Conservation (phyloP, 139 green algal species). For the Micractinium sp. region DNA sequence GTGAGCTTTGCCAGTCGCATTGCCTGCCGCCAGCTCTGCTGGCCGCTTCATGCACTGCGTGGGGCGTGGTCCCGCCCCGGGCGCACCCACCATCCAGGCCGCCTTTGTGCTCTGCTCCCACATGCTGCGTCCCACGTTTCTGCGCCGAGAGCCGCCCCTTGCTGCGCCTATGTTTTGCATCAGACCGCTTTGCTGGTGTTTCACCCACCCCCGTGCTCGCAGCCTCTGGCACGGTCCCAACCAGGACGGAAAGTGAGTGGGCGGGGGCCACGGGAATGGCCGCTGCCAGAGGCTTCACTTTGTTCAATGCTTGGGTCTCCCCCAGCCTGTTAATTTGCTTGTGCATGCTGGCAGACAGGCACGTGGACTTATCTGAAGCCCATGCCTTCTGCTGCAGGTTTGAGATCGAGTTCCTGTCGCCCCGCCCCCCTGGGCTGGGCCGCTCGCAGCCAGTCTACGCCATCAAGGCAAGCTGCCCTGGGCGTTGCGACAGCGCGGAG, state of each 20-base stretch:
- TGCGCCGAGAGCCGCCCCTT: no score
- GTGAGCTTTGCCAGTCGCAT: not conserved
- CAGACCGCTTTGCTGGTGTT: not conserved
- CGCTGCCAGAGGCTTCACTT: no score
- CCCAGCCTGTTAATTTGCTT: not conserved
- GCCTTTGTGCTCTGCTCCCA: no score
- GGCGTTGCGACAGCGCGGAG: no score
- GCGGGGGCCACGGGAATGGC: no score
- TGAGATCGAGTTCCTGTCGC: slow-evolving; percentile 67
- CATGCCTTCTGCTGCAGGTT: slow-evolving; percentile 44
- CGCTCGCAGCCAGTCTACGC: slow-evolving; percentile 54
- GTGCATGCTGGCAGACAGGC: not conserved
- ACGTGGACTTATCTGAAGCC: not conserved
- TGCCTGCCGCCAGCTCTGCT: not conserved
- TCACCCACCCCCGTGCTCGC: not conserved
- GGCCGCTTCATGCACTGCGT: no score
- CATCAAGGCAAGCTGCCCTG: slow-evolving; percentile 45
- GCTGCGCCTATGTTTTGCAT: no score
- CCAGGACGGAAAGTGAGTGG: slow-evolving; percentile 73
- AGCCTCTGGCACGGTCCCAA: slow-evolving; percentile 83
- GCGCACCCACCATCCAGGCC: no score
- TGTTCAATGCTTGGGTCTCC: not conserved
- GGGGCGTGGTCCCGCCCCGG: no score
- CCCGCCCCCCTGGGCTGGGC: slow-evolving; percentile 16
- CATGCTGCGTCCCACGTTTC: no score